Evolutionary conservation across 768 basidiomycete species (phyloP).

Genomic region (Calocybe cyanea): DNA sequence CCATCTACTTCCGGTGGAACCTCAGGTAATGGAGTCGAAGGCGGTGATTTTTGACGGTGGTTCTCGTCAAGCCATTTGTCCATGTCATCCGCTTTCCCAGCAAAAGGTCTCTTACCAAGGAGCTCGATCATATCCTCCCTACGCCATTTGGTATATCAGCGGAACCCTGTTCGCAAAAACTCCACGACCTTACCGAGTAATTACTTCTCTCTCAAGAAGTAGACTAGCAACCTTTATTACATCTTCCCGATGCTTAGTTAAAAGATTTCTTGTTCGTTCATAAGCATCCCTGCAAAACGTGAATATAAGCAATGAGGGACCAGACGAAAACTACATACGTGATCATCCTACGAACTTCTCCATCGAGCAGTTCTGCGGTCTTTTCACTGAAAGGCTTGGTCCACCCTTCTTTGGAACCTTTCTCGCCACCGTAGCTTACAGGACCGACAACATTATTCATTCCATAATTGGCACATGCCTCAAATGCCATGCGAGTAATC

Average conservation of each 20-base stretch:
- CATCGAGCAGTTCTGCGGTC: conserved; percentile 91
- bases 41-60: conserved; percentile 40
- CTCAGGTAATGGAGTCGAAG: conserved; percentile 16
- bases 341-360: conserved; percentile 94
- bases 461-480: conserved; percentile 93
- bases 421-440: conserved; percentile 90
- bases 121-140: conserved; percentile 87
- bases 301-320: conserved; percentile 1
- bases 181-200: conserved; percentile 65
- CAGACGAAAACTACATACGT: conserved; percentile 36
- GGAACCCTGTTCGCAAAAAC: conserved; percentile 3
- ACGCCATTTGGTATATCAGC: conserved; percentile 9
- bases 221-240: conserved; percentile 93
- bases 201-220: conserved; percentile 92
- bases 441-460: conserved; percentile 96
- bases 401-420: conserved; percentile 82
- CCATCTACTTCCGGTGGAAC: conserved; percentile 29
- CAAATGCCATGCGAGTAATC: conserved; percentile 97
- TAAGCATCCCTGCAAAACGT: conserved; percentile 61
- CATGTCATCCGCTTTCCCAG: conserved; percentile 84
- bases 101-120: conserved; percentile 80
- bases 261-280: conserved; percentile 72
- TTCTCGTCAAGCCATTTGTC: conserved; percentile 95
- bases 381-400: conserved; percentile 98
- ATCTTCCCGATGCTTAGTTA: conserved; percentile 77